Base-by-base conservation (phyloP, 1,284 basidiomycete species). In the Pyrrhoderma lamaoense region DNA sequence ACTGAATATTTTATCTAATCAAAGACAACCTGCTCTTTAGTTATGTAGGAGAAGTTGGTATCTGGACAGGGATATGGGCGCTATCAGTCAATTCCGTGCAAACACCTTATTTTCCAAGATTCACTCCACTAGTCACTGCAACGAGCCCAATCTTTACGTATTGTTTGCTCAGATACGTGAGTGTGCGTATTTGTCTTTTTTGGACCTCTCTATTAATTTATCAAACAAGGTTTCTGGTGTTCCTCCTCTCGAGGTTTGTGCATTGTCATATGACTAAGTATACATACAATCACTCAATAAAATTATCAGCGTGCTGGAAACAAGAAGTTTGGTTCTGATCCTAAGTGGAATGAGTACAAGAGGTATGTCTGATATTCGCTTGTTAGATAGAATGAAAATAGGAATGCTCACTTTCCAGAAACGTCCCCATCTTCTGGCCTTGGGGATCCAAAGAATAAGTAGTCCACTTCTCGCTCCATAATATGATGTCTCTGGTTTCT, bases 31-130 rank as follows among this genome's bases (percentile, higher is more conserved):
- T 34, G 47, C 21, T 2, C 55, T 44, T 47, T 57, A 87, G 84
- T 68, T 89, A 90, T 64, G 75, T 88, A 34, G 86, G 83, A 21
- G 88, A 91, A 67, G 74, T 89, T 9, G 77, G 82, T 2, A 70
- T 90, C 16, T 88, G 85, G 80, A 74, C 75, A 2, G 83, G 82
- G 8, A 80, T 89, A 23, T 87, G 79, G 71, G 68, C 78, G 4
- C 67, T 88, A 11, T 76, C 82, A 2, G 69, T 73, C 2, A 58
- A 70, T 8, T 73, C 76, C 7, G 64, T 84, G 16, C 70, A 71
- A 59, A 68, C 69, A 4, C 60, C 70, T 38, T 68, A 72, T 58
- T 74, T 74, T 60, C 72, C 80, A 42, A 56, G 58, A 18, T 70
- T 68, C 3, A 66, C 73, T 0, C 64, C 75, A 52, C 70, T 72